A percentile compares a stretch with the other conserved stretches of the same genome.
Conservation (phyloP, 1,139 yeast species). For the Hanseniaspora uvarum region DNA sequence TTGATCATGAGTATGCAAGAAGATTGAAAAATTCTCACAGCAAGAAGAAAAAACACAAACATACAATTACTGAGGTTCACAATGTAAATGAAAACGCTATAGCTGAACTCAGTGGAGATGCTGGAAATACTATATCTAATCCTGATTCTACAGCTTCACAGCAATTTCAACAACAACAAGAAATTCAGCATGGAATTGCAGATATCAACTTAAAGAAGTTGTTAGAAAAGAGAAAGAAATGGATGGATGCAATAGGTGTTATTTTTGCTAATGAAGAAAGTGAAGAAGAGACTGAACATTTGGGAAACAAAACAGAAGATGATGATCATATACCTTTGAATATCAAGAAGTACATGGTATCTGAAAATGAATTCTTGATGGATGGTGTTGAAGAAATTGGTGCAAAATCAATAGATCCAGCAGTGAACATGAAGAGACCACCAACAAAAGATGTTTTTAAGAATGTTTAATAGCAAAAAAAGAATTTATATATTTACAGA, state of each 20-base stretch:
- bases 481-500: background rate
- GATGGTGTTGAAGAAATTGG: slow-evolving; percentile 16
- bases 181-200: slow-evolving; percentile 39
- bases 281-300: slow-evolving; percentile 26
- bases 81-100: background rate
- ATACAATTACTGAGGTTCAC: background rate
- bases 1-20: slow-evolving; percentile 85
- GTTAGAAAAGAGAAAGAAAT: slow-evolving; percentile 73
- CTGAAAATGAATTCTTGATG: slow-evolving; percentile 15
- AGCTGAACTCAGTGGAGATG: background rate
- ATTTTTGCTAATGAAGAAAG: slow-evolving; percentile 30
- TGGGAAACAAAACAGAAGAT: slow-evolving; percentile 29
- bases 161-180: slow-evolving; percentile 15
- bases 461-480: background rate
- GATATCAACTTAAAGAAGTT: slow-evolving; percentile 69
- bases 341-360: slow-evolving; percentile 10
- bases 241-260: slow-evolving; percentile 63
- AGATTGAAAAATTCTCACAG: slow-evolving; percentile 73
- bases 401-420: slow-evolving; percentile 16
- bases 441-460: slow-evolving; percentile 6
- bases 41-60: slow-evolving; percentile 49
- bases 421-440: slow-evolving; percentile 15
- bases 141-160: background rate
- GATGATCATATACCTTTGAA: slow-evolving; percentile 17
- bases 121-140: background rate